phyloP scores from a whole-genome alignment of 2,329 filamentous ascomycete species.

The Aspergillus novofumigatus region DNA sequence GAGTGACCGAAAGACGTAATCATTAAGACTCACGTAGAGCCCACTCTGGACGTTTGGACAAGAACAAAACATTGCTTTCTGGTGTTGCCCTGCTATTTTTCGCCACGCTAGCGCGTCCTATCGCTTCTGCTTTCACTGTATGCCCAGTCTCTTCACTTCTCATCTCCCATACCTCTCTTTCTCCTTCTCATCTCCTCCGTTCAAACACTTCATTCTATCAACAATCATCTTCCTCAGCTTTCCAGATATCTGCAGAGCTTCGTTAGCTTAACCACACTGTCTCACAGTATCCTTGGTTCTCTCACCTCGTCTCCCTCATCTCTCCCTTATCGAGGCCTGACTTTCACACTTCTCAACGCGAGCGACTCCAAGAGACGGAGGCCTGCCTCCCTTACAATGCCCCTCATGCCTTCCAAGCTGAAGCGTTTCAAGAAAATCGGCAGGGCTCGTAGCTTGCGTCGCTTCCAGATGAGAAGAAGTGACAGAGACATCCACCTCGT shows the following conservation, averaged over 20 bases:
- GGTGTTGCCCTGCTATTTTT: background rate
- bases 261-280: background rate
- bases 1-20: background rate
- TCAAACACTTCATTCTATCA: background rate
- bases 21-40: background rate
- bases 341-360: background rate
- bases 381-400: background rate
- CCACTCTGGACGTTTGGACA: background rate
- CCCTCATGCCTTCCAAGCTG: background rate
- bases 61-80: background rate
- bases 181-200: background rate
- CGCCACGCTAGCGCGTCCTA: background rate
- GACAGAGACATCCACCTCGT: constrained; percentile 6
- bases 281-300: background rate
- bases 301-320: background rate
- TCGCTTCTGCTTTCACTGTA: background rate
- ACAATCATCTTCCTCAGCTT: background rate
- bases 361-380: background rate
- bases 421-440: background rate
- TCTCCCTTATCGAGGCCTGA: background rate
- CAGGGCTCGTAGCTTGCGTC: background rate
- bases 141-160: background rate
- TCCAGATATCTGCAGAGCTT: background rate
- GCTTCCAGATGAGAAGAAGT: constrained; percentile 19
- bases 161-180: background rate